phyloP scores from a whole-genome alignment of 768 basidiomycete species.

The Clitopilus passeckerianus region DNA sequence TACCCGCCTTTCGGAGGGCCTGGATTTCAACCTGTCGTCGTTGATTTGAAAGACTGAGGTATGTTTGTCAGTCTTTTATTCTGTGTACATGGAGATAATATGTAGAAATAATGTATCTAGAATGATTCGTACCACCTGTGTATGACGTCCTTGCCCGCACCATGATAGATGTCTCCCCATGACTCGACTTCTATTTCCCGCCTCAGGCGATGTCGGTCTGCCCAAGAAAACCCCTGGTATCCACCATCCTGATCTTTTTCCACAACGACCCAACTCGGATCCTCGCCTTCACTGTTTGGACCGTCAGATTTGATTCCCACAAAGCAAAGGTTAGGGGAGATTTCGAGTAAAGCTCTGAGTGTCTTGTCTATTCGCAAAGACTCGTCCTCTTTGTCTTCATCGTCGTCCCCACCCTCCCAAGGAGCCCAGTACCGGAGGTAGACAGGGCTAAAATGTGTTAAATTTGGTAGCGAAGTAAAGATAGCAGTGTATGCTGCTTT shows the following conservation, averaged over 20 bases:
- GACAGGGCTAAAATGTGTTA: background rate
- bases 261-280: background rate
- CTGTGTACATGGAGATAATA: no score
- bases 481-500: background rate
- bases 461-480: background rate
- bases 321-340: background rate
- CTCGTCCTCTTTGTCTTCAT: background rate
- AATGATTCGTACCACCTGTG: background rate
- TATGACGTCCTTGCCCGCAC: background rate
- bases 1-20: conserved; percentile 29
- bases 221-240: background rate
- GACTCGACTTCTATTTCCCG: background rate
- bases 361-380: background rate
- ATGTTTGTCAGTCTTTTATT: no score
- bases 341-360: background rate
- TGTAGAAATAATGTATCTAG: no score
- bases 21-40: conserved; percentile 39
- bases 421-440: background rate
- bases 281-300: background rate
- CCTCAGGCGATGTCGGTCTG: background rate
- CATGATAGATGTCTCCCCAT: background rate
- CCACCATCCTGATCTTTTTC: background rate
- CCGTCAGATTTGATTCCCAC: background rate
- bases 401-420: background rate
- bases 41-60: conserved; percentile 33